Conservation (phyloP, 495 filamentous ascomycete species). For the Parmelia sp. region DNA sequence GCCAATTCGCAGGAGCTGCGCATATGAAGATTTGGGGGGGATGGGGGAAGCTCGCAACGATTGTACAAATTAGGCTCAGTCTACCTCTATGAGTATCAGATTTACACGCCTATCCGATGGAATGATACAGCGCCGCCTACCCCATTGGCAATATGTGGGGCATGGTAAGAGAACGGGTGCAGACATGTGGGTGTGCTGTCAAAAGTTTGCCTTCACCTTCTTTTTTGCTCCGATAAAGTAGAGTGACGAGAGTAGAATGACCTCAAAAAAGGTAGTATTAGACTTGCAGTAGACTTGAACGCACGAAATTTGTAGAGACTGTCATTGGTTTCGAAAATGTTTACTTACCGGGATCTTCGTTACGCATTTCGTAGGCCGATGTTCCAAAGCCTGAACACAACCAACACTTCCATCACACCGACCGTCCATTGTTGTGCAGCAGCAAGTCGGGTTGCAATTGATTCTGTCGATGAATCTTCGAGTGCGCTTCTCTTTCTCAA, state of each 20-base stretch:
- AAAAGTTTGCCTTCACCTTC: not conserved
- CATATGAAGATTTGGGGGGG: constrained; percentile 8
- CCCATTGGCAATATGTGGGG: constrained; percentile 4
- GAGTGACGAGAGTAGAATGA: not conserved
- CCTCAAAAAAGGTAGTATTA: not conserved
- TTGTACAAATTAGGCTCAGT: constrained; percentile 18
- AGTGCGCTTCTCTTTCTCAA: constrained; percentile 1
- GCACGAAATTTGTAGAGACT: constrained; percentile 10
- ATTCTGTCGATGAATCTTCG: not conserved
- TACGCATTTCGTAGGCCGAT: constrained; percentile 18
- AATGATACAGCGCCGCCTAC: constrained; percentile 24
- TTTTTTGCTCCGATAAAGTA: constrained; percentile 1
- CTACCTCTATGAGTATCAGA: constrained; percentile 13
- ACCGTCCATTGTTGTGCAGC: not conserved
- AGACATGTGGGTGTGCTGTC: constrained; percentile 14
- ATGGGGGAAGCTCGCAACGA: constrained; percentile 14
- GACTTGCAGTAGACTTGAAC: constrained; percentile 8
- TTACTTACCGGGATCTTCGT: constrained; percentile 18
- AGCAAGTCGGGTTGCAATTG: not conserved
- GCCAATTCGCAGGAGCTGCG: constrained; percentile 8
- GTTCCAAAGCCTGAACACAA: constrained; percentile 17
- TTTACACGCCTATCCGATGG: constrained; percentile 21
- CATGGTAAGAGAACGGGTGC: constrained; percentile 9
- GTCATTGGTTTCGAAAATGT: constrained; percentile 16
- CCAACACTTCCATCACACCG: constrained; percentile 10